These are phyloP conservation scores for Dendrobium chrysotoxum DNA, from an alignment of 106 monocot genomes.

Conservation along the genomic window DNA sequence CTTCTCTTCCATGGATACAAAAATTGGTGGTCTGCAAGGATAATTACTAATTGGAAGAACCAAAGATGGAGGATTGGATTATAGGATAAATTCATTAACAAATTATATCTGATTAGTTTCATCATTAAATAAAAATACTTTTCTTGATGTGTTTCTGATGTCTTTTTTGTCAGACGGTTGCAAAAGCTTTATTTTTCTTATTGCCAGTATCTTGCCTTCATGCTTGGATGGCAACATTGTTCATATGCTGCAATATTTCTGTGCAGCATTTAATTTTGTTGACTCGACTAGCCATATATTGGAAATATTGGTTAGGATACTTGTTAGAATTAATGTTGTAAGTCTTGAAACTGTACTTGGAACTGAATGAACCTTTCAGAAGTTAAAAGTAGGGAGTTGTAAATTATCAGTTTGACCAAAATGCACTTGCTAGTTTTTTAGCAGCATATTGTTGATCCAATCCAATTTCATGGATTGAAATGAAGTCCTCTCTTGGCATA, in stretches of 20 bases:
- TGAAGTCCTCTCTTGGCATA: not conserved
- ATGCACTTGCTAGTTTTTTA: not conserved
- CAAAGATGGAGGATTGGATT: not conserved
- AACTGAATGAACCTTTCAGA: not conserved
- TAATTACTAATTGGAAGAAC: not conserved
- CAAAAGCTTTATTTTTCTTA: not conserved
- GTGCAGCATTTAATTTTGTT: not conserved
- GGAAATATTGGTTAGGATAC: not conserved
- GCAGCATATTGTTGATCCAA: not conserved
- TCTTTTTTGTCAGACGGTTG: not conserved
- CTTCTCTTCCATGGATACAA: not conserved
- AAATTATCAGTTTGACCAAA: not conserved
- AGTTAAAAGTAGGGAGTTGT: not conserved
- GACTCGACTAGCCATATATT: not conserved
- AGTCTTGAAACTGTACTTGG: not conserved
- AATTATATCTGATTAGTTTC: not conserved
- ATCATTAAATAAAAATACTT: not conserved
- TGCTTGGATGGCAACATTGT: not conserved
- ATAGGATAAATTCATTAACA: not conserved
- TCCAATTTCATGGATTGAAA: not conserved
- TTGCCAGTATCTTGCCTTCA: not conserved
- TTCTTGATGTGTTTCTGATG: not conserved
- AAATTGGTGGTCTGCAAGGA: not conserved
- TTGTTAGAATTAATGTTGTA: not conserved
- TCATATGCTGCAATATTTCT: not conserved